These are phyloP conservation scores for Aspergillus fructus DNA, from an alignment of 2,329 filamentous ascomycete genomes.

Conservation along the genomic window DNA sequence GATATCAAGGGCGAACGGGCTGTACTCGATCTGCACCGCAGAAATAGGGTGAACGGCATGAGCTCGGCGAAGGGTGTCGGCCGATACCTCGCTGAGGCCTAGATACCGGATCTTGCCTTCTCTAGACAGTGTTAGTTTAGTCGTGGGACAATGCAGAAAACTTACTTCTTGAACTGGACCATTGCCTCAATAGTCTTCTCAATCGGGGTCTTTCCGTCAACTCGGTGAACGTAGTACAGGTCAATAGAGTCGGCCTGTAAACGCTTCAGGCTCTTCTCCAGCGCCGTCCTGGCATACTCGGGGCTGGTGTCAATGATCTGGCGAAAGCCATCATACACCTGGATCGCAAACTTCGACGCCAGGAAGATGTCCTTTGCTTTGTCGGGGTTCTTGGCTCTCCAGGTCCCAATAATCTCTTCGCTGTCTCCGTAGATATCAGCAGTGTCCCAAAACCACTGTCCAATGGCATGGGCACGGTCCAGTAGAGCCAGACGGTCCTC, in stretches of 20 bases:
- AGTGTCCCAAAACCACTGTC: conserved; percentile 47
- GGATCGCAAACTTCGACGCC: conserved; percentile 53
- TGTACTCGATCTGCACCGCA: conserved; percentile 56
- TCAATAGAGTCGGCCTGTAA: conserved; percentile 48
- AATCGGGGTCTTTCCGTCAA: conserved; percentile 39
- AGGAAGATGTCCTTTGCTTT: conserved; percentile 53
- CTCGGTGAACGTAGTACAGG: conserved; percentile 48
- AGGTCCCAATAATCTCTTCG: conserved; percentile 50
- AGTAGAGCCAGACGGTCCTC: conserved; percentile 46
- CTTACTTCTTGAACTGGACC: conserved; percentile 45
- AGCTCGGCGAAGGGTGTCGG: conserved; percentile 53
- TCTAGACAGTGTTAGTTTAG: neutral
- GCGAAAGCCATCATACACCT: conserved; percentile 38
- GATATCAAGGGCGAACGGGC: conserved; percentile 50
- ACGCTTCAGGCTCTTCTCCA: conserved; percentile 41
- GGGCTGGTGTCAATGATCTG: conserved; percentile 20
- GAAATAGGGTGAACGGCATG: conserved; percentile 49
- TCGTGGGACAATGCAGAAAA: neutral
- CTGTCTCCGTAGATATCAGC: conserved; percentile 45
- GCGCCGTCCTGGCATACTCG: conserved; percentile 14
- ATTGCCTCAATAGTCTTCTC: conserved; percentile 45
- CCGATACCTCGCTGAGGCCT: conserved; percentile 51
- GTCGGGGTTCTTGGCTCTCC: conserved; percentile 45
- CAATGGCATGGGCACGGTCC: conserved; percentile 46
- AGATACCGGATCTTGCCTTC: conserved; percentile 54